Evolutionary conservation across 768 basidiomycete genomes (phyloP), one percentile per base, ranked within the genome.

Genomic region (Mycena albidolilacea): DNA sequence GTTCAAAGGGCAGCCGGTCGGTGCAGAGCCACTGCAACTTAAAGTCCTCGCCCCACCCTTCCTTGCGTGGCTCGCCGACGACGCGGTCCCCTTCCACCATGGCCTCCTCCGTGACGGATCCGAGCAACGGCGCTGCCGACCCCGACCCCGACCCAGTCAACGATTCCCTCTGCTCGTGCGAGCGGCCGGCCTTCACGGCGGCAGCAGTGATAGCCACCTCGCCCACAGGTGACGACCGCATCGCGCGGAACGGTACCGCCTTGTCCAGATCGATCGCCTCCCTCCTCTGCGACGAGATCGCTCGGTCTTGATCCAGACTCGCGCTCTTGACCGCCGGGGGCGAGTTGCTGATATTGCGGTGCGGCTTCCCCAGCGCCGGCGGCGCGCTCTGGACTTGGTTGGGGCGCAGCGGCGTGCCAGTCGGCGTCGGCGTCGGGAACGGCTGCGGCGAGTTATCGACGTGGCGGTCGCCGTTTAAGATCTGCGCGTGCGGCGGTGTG

Each of bases 11-110:
- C 3, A 98, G 80, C 3, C 87, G 86, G 14, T 88, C 84, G 0
- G 90, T 93, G 75, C 87, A 89, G 57, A 97, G 74, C 97, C 97
- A 98, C 76, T 96, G 88, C 35, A 98, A 83, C 71, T 87, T 87
- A 87, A 98, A 98, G 5, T 93, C 86, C 64, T 91, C 89, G 15
- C 94, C 95, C 95, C 94, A 95, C 3, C 78, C 76, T 17, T 81
- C 85, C 69, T 80, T 81, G 30, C 80, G 72, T 12, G 21, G 54
- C 14, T 9, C 21, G 30, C 30, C 38, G n/a, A n/a, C n/a, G 59
- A 48, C 21, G 44, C 14, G 12, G 43, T 8, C 43, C 12, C 39
- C 44, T 15, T 46, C 44, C 44, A 46, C 44, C 44, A 46, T 14
- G 44, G 44, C 44, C 44, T 46, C 44, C 44, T 8, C 44, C 14